phyloP scores from a whole-genome alignment of 352 stramenopile genomes.

The Pythium oligandrum region DNA sequence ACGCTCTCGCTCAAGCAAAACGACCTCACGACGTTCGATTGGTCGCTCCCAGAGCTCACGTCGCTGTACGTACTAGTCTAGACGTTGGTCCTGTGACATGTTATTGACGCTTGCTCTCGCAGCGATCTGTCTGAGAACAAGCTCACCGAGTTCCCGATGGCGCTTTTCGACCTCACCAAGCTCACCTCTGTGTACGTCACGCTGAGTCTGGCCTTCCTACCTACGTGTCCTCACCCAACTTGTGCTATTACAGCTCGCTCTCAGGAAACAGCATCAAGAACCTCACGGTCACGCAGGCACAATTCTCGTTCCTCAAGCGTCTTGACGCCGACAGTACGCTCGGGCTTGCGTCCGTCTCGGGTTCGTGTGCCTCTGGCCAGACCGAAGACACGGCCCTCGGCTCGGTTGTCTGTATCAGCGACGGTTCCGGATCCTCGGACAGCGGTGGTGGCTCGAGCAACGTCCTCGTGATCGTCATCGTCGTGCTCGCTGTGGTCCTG shows the following conservation, averaged over 20 bases:
- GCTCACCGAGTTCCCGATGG: no score
- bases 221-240: no score
- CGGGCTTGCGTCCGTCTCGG: slow-evolving; percentile 20
- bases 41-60: no score
- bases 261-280: slow-evolving; percentile 44
- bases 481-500: slow-evolving; percentile 43
- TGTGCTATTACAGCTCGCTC: no score
- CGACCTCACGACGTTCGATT: no score
- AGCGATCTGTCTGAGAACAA: no score
- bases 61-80: no score
- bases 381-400: slow-evolving; percentile 42
- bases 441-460: slow-evolving; percentile 21
- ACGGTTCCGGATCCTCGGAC: slow-evolving; percentile 3
- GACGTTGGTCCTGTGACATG: no score
- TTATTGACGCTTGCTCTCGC: no score
- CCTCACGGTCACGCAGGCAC: slow-evolving; percentile 23
- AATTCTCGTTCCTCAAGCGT: slow-evolving; percentile 20
- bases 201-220: no score
- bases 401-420: slow-evolving; percentile 47
- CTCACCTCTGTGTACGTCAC: no score
- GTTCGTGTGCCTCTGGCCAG: slow-evolving; percentile 27
- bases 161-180: no score
- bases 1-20: slow-evolving; percentile 20
- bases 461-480: slow-evolving; percentile 46
- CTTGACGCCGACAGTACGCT: slow-evolving; percentile 32